These are phyloP conservation scores for Diversispora epigaea DNA, from an alignment of 192 early-diverging fungal genomes.

Conservation along the genomic window DNA sequence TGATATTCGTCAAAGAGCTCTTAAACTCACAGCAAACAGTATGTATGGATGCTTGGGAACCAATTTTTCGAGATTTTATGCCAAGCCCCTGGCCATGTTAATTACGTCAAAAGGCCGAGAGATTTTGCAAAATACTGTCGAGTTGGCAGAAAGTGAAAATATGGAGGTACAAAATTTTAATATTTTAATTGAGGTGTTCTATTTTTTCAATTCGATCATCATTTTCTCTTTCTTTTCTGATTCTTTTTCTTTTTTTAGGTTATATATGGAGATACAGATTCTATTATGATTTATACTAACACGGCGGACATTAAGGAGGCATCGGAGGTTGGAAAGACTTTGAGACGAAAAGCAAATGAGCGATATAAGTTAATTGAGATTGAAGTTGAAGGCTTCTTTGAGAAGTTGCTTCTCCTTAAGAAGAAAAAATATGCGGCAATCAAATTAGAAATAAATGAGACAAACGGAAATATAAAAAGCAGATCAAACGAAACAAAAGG, in stretches of 20 bases:
- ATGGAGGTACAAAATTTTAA: slow-evolving; percentile 60
- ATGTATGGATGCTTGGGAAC: slow-evolving; percentile 99
- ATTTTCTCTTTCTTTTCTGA: neutral
- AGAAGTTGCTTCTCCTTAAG: slow-evolving; percentile 86
- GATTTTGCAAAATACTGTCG: slow-evolving; percentile 91
- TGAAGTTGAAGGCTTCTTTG: slow-evolving; percentile 92
- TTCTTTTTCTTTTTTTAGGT: slow-evolving; percentile 49
- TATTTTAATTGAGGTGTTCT: neutral
- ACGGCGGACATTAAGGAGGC: slow-evolving; percentile 69
- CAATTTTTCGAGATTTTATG: slow-evolving; percentile 88
- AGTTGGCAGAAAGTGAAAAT: slow-evolving; percentile 72
- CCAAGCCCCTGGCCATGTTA: slow-evolving; percentile 96
- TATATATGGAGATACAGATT: slow-evolving; percentile 99
- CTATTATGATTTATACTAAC: slow-evolving; percentile 95
- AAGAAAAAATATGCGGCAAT: slow-evolving; percentile 99
- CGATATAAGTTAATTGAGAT: slow-evolving; percentile 94
- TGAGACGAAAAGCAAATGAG: slow-evolving; percentile 86
- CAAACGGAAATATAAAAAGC: slow-evolving; percentile 48
- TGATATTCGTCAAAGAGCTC: slow-evolving; percentile 89
- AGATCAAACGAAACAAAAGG: slow-evolving; percentile 85
- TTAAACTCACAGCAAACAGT: slow-evolving; percentile 97
- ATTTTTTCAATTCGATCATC: slow-evolving; percentile 9
- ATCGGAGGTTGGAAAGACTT: slow-evolving; percentile 73
- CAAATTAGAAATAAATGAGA: slow-evolving; percentile 50
- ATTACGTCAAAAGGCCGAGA: slow-evolving; percentile 94